Percentiles rank a stretch among this genome's conserved stretches.
Conservation (phyloP, 495 filamentous ascomycete species). For the Peziza echinospora region DNA sequence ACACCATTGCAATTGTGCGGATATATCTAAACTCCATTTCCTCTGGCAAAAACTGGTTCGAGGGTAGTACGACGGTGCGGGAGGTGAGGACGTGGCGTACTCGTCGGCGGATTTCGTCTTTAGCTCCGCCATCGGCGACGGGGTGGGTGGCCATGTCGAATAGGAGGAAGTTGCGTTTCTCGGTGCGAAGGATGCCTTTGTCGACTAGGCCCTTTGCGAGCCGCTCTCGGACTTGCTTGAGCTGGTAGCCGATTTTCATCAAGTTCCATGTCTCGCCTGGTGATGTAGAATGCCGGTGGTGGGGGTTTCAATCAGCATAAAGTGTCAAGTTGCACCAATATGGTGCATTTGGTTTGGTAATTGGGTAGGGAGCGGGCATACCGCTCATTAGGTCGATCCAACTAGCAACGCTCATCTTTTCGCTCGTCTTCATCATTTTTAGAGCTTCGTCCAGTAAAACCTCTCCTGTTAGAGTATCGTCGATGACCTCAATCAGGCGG, state of each 20-base stretch:
- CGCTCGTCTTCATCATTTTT: conserved; percentile 99
- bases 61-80: conserved; percentile 73
- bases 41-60: conserved; percentile 71
- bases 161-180: conserved; percentile 96
- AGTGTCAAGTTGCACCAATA: too few species aligned
- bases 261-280: conserved; percentile 97
- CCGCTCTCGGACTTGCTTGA: conserved; percentile 96
- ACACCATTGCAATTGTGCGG: conserved; percentile 85
- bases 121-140: conserved; percentile 89
- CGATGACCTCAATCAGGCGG: conserved; percentile 83
- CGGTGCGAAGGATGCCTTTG: conserved; percentile 92
- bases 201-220: conserved; percentile 95
- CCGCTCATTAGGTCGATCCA: conserved; percentile 99
- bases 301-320: too few species aligned
- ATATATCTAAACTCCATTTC: conserved; percentile 82
- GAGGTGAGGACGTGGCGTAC: conserved; percentile 84
- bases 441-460: conserved; percentile 92
- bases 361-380: conserved; percentile 25
- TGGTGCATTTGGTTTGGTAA: conserved; percentile 13
- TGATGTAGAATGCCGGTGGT: too few species aligned
- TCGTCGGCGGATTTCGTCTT: conserved; percentile 84
- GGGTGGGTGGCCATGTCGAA: conserved; percentile 99
- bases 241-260: conserved; percentile 99
- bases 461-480: conserved; percentile 92
- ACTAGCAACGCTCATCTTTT: conserved; percentile 97